Base-by-base conservation (phyloP, 1,139 yeast genomes). In the Pneumocystis canis region DNA sequence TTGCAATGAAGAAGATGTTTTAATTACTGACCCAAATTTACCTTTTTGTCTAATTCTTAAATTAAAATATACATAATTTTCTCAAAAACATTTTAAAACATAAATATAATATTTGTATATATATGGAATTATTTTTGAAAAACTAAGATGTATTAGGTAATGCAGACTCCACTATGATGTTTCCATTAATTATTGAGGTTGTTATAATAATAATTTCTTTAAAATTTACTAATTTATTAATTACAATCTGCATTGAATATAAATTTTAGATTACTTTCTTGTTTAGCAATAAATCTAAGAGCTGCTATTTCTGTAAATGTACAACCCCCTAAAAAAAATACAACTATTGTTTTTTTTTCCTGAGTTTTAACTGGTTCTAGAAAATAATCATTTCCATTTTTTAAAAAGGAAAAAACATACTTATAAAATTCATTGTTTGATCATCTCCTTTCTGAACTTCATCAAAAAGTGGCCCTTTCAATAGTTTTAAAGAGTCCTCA, bases 231-330 rank as follows among this genome's bases (percentile, higher is more conserved):
- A 20, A 6, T 47, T 47, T 47, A 47, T 47, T 20, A 25, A 11
- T 47, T 11, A 47, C 25, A 47, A 25, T 25, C 11, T 28, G 30
- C 25, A 9, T 47, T 7, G 25, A 40, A 47, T 47, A 47, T 47
- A 47, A 25, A 47, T 4, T 25, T 25, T 9, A 25, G 25, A 47
- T 25, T 47, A 47, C 54, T 47, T 47, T 47, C 54, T 47, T 47
- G 31, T 14, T 75, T 73, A 62, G 84, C 81, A 37, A 85, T 74
- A 64, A 78, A 79, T 68, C 84, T 77, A 63, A 87, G 76, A 25
- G 89, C 83, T 14, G 88, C 79, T 14, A 87, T 75, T 71, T 88
- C 96, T 16, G 89, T 80, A 70, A 85, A 80, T 0, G 95, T 86
- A n/a, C 87, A 76, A 0, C 96, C 96, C 7, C 96, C 96, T 57